Conservation (phyloP, 164 flowering plant species). For the Hamamelis virginiana region DNA sequence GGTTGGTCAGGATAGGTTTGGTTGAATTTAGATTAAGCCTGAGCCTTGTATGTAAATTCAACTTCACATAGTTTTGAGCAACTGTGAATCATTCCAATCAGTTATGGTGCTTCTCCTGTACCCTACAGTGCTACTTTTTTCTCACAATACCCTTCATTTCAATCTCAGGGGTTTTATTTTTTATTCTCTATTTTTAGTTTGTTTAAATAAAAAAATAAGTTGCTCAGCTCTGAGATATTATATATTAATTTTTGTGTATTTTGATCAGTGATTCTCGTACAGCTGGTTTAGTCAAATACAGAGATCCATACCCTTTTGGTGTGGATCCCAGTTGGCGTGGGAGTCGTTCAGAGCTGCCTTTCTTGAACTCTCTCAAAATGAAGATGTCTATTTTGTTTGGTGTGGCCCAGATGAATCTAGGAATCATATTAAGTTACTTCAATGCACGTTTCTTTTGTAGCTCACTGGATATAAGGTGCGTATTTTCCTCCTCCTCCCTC, state of each 20-base stretch:
- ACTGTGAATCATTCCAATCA: too few species aligned
- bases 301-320: constrained; percentile 83
- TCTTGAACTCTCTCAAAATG: constrained; percentile 91
- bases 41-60: too few species aligned
- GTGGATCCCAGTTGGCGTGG: constrained; percentile 99
- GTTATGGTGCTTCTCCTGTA: too few species aligned
- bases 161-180: too few species aligned
- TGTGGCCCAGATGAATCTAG: constrained; percentile 80
- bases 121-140: too few species aligned
- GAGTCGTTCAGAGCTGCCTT: constrained; percentile 92
- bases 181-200: not conserved
- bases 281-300: constrained; percentile 68
- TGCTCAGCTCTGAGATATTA: not conserved
- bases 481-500: constrained; percentile 3
- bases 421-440: constrained; percentile 84
- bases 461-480: constrained; percentile 78
- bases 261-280: constrained; percentile 62
- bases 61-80: too few species aligned
- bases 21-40: too few species aligned
- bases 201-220: not conserved
- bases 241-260: constrained; percentile 7
- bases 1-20: too few species aligned
- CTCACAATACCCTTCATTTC: too few species aligned
- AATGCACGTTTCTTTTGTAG: constrained; percentile 72
- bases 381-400: constrained; percentile 94